Evolutionary conservation across 352 stramenopile genomes (phyloP).

Genomic region (Phytopythium oedochilum): DNA sequence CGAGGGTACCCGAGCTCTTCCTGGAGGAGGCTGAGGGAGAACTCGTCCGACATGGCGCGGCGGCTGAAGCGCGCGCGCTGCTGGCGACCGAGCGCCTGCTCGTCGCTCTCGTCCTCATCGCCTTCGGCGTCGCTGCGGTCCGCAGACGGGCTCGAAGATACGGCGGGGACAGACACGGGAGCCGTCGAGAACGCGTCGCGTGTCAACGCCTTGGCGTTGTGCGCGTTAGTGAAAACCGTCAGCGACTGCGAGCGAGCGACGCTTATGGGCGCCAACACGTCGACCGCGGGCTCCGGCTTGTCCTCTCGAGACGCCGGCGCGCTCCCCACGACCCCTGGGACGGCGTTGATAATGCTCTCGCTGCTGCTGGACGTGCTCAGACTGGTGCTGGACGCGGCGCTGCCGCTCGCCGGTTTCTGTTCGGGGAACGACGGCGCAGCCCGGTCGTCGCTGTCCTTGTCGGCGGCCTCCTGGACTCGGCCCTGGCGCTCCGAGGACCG

Average conservation of each 20-base stretch:
- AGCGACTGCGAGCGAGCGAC: conserved; percentile 41
- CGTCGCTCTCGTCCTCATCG: conserved; percentile 19
- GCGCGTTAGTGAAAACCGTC: conserved; percentile 10
- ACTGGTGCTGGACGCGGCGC: conserved; percentile 1
- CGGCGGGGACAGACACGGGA: background rate
- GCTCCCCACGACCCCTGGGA: background rate
- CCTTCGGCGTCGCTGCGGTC: background rate
- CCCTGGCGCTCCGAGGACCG: background rate
- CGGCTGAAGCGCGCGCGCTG: conserved; percentile 20
- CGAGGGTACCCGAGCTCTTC: conserved; percentile 72
- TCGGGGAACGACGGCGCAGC: background rate
- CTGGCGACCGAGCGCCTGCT: conserved; percentile 20
- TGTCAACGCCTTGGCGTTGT: conserved; percentile 17
- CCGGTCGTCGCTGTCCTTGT: background rate
- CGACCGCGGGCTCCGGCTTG: background rate
- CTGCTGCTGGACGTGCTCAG: conserved; percentile 7
- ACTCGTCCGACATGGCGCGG: conserved; percentile 56
- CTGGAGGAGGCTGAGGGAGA: conserved; percentile 56
- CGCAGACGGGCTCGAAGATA: background rate
- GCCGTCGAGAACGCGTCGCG: background rate
- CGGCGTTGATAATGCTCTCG: conserved; percentile 3
- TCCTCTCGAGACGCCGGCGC: background rate
- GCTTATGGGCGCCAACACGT: conserved; percentile 15
- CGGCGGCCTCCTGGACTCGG: background rate
- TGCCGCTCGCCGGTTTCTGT: background rate